Evolutionary conservation across 306 rosid genomes (phyloP), one percentile per base, ranked within the genome.

Genomic region (Purshia tridentata): DNA sequence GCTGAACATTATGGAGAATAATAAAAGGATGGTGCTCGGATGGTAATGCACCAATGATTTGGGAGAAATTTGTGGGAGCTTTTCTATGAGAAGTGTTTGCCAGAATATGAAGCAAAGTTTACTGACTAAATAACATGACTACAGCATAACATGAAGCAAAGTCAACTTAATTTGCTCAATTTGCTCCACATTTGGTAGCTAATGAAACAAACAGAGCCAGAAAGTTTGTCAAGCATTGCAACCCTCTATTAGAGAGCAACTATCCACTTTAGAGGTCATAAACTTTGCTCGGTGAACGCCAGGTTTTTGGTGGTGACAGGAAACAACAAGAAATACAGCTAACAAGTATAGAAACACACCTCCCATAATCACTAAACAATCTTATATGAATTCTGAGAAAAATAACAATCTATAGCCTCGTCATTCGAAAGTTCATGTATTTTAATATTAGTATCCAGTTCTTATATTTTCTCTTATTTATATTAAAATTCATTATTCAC

Each of bases 391-490:
- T 68, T 51, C 11, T 51, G 37, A 49, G n/a, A 19, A 47, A 67
- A 29, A 18, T n/a, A 6, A 54, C 23, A 1, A 74, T 23, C 42
- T 6, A 6, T 15, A 48, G 42, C 52, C 60, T 51, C 72, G 15
- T 7, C 18, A 42, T 16, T 29, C 11, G 44, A 49, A 16, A 9
- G 4, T 46, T 76, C 61, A 23, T 13, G 20, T 29, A 0, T 37
- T 46, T 19, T 14, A 5, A 15, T 19, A 13, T 41, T 6, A 51
- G 42, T 14, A 62, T 44, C 8, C 6, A n/a, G n/a, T 76, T 76
- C 65, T 56, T n/a, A 65, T 39, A 59, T 14, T 75, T 29, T 63
- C 48, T 20, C 46, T 55, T 63, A 72, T 44, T 48, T 15, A 57
- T 40, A 54, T 39, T 35, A 65, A 67, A 56, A 52, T 51, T 13